Evolutionary conservation across 1,284 basidiomycete genomes (phyloP), one percentile per base, ranked within the genome.

Genomic region (Microbotryum lychnidis-dioicae): DNA sequence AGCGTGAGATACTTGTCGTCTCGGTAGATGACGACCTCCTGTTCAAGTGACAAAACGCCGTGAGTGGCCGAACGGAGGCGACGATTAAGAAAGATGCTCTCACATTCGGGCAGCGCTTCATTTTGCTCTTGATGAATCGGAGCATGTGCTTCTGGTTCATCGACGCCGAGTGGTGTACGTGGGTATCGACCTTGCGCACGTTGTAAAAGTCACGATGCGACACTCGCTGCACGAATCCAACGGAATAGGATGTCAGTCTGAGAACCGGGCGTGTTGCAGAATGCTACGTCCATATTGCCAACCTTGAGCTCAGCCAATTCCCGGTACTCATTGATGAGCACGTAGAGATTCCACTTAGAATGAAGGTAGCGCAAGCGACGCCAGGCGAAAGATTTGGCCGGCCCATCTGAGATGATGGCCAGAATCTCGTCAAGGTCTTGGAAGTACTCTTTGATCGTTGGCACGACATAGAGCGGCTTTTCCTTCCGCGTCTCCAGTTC

Each of bases 131-230:
- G 80, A 99, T 98, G 78, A 98, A 98, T 6, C 96, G 91, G 27
- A 99, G 79, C n/a, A 98, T 78, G 77, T 99, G 96, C 77, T 99
- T 99, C 76, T 99, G 96, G 76, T 99, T 99, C 94, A 98, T 97
- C 75, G 89, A 88, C 58, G 93, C 96, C 12, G 92, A 96, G 76
- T 98, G 91, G 73, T 99, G 96, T 23, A 99, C 90, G 76, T 98
- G 94, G 10, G 96, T 99, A 75, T 97, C 94, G 63, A 98, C 91
- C 75, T 99, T 99, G 53, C 94, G 86, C 48, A 93, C 82, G 73
- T 99, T 99, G 79, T 99, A 99, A 72, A 99, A 97, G 77, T 99
- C 96, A 69, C 85, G 81, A 75, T 88, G 86, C 21, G 86, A 83
- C 23, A 89, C 86, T 54, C 82, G 79, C 85, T 87, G 70, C 42